phyloP scores from a whole-genome alignment of 2,329 filamentous ascomycete genomes.

The Fusarium buxicola region DNA sequence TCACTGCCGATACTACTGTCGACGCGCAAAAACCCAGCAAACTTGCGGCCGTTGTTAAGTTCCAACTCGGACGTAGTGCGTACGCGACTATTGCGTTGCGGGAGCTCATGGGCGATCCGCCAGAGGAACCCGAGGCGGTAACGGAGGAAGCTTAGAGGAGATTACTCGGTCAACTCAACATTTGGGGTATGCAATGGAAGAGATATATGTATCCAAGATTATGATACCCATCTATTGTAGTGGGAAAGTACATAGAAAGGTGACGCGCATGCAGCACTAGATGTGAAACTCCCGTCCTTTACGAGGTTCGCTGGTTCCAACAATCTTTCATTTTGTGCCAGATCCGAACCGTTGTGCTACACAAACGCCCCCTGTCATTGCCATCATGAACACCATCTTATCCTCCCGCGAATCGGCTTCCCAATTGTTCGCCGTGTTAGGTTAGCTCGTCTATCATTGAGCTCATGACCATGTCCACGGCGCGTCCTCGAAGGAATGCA shows the following conservation, averaged over 20 bases:
- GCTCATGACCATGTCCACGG: not conserved
- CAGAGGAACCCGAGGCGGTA: slow-evolving; percentile 37
- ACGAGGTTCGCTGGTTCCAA: slow-evolving; percentile 23
- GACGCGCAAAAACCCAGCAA: slow-evolving; percentile 44
- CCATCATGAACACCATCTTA: not conserved
- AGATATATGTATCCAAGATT: slow-evolving; percentile 27
- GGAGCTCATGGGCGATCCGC: slow-evolving; percentile 73
- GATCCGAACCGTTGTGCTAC: slow-evolving; percentile 7
- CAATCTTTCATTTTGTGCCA: slow-evolving; percentile 31
- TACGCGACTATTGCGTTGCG: slow-evolving; percentile 87
- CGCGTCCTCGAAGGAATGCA: not conserved
- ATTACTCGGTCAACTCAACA: not conserved
- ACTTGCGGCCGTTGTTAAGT: slow-evolving; percentile 77
- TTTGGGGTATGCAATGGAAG: slow-evolving; percentile 1
- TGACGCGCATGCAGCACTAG: slow-evolving; percentile 25
- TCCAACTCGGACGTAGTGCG: slow-evolving; percentile 81
- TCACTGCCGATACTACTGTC: slow-evolving; percentile 16
- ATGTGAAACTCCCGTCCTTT: slow-evolving; percentile 19
- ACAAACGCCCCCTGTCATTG: slow-evolving; percentile 3
- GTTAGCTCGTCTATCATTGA: slow-evolving; percentile 1
- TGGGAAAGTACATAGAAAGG: slow-evolving; percentile 40
- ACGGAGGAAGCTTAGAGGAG: slow-evolving; percentile 2
- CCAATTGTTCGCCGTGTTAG: not conserved
- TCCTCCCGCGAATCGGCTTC: slow-evolving; percentile 5
- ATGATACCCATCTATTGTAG: slow-evolving; percentile 43